A percentile compares a stretch with the other conserved stretches of the same genome.
Conservation (phyloP, 768 basidiomycete genomes). For the Suillus plorans region DNA sequence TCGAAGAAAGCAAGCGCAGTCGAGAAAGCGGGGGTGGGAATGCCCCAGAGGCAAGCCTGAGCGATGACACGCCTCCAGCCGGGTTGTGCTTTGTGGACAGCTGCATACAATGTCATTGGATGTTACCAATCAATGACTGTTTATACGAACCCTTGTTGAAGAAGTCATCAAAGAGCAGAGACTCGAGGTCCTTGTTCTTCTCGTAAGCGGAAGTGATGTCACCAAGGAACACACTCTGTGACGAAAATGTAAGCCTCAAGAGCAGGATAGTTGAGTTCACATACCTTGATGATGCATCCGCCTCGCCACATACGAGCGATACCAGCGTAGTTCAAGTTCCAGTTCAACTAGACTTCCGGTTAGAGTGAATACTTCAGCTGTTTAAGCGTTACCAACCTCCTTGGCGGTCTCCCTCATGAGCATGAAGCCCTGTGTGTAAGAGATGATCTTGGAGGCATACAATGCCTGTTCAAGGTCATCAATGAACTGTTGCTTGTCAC, state of each 20-base stretch:
- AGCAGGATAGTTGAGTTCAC: conserved; percentile 19
- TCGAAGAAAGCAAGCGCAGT: conserved; percentile 99
- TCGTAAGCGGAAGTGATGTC: conserved; percentile 91
- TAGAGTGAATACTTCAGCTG: conserved; percentile 8
- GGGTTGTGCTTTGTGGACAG: conserved; percentile 91
- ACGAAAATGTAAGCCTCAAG: conserved; percentile 11
- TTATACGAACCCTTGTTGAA: conserved; percentile 78
- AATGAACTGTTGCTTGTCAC: conserved; percentile 98
- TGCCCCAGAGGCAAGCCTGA: conserved; percentile 96
- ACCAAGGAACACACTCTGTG: conserved; percentile 84
- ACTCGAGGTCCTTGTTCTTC: conserved; percentile 84
- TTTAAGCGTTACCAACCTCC: conserved; percentile 51
- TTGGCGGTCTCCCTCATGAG: conserved; percentile 98
- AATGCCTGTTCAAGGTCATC: conserved; percentile 98
- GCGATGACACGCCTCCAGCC: conserved; percentile 98
- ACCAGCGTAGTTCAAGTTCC: conserved; percentile 96
- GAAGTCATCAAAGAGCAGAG: conserved; percentile 93
- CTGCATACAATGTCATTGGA: conserved; percentile 35
- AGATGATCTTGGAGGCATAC: conserved; percentile 99
- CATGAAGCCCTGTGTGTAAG: conserved; percentile 99
- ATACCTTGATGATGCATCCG: conserved; percentile 97
- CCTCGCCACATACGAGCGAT: conserved; percentile 99
- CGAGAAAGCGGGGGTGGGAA: conserved; percentile 96
- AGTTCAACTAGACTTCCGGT: conserved; percentile 48
- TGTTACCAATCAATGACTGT: conserved; percentile 6